phyloP scores from a whole-genome alignment of 768 basidiomycete genomes.

The Boletus pseudo-olivaceus region DNA sequence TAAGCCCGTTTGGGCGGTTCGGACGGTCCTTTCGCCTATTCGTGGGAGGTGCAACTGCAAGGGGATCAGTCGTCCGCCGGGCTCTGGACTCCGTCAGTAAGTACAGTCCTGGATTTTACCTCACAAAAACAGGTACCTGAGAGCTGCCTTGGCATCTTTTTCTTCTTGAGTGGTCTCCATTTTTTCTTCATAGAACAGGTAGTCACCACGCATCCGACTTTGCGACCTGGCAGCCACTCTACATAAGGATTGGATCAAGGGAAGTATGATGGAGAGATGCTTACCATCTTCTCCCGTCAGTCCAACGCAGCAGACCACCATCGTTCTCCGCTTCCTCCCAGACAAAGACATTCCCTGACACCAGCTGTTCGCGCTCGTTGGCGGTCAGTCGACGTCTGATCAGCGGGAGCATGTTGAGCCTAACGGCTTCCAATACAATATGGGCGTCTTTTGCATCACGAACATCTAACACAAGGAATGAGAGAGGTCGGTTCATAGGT shows the following conservation, averaged over 20 bases:
- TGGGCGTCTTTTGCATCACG: conserved; percentile 81
- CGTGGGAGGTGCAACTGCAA: conserved; percentile 52
- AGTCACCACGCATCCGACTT: conserved; percentile 80
- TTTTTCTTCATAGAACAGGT: conserved; percentile 82
- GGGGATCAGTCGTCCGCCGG: conserved; percentile 58
- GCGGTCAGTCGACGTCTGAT: conserved; percentile 68
- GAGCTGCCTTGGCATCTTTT: conserved; percentile 73
- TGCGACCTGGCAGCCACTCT: conserved; percentile 55
- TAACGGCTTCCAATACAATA: conserved; percentile 71
- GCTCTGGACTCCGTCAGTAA: conserved; percentile 38
- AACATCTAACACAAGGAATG: conserved; percentile 46
- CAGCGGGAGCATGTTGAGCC: conserved; percentile 64
- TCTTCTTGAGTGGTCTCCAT: conserved; percentile 78
- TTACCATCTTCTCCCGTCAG: conserved; percentile 77
- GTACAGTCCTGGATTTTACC: background rate
- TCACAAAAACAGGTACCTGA: conserved; percentile 45
- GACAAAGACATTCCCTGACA: conserved; percentile 76
- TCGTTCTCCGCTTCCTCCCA: conserved; percentile 83
- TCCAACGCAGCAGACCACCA: conserved; percentile 68
- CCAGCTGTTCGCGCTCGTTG: conserved; percentile 64
- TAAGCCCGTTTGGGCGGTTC: conserved; percentile 75
- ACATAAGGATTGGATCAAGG: conserved; percentile 3
- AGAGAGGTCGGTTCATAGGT: background rate
- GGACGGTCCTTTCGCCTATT: conserved; percentile 74
- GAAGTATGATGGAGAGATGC: conserved; percentile 4